These are phyloP conservation scores for Entomortierella parvispora DNA, from an alignment of 192 early-diverging fungal species.

Conservation along the genomic window DNA sequence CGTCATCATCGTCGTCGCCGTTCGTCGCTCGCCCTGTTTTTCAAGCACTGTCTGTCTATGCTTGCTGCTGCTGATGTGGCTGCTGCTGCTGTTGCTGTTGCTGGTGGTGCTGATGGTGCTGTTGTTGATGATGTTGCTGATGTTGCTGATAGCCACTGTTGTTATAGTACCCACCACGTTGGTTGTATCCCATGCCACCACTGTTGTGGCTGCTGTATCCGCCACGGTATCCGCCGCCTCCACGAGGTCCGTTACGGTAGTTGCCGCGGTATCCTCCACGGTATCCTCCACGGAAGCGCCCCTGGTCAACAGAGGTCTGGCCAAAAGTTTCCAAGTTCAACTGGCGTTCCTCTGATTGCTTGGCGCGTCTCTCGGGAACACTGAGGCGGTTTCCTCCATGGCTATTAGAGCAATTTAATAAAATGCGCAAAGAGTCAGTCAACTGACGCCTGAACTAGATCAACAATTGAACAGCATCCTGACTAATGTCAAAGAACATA, in stretches of 20 bases:
- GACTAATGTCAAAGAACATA: slow-evolving; percentile 17
- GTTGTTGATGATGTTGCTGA: slow-evolving; percentile 9
- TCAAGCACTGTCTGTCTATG: neutral
- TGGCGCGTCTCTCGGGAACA: slow-evolving; percentile 74
- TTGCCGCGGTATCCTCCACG: slow-evolving; percentile 63
- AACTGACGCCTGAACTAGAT: neutral
- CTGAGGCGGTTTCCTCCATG: slow-evolving; percentile 57
- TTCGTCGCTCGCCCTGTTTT: too few species aligned
- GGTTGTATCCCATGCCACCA: slow-evolving; percentile 41
- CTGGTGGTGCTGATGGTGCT: slow-evolving; percentile 34
- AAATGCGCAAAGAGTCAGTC: neutral
- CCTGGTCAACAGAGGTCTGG: slow-evolving; percentile 77
- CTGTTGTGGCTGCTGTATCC: slow-evolving; percentile 48
- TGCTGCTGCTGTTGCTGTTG: slow-evolving; percentile 44
- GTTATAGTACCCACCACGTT: slow-evolving; percentile 53
- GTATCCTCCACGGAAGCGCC: slow-evolving; percentile 67
- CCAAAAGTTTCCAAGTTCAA: slow-evolving; percentile 99
- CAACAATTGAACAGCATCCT: neutral
- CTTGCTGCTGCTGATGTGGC: slow-evolving; percentile 27
- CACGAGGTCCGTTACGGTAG: slow-evolving; percentile 57
- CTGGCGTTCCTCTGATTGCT: slow-evolving; percentile 86
- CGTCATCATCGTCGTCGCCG: too few species aligned
- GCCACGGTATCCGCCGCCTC: slow-evolving; percentile 59
- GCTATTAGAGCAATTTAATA: slow-evolving; percentile 21
- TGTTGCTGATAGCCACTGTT: slow-evolving; percentile 31